Evolutionary conservation across 2,329 filamentous ascomycete genomes (phyloP).

Genomic region (Aspergillus clavatus): DNA sequence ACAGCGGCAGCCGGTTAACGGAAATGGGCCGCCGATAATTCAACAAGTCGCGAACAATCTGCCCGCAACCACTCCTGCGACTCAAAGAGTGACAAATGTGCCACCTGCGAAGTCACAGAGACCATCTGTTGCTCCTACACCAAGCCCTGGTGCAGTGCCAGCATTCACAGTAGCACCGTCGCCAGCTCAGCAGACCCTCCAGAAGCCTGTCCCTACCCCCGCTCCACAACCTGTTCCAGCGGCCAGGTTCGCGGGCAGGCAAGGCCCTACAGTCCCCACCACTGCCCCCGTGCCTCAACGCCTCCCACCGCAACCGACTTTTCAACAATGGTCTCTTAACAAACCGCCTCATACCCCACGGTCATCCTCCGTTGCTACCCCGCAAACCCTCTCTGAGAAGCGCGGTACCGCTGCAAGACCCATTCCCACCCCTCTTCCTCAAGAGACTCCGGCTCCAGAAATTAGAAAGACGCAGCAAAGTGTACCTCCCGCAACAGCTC

Average conservation of each 20-base stretch:
- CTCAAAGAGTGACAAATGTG: slow-evolving; percentile 5
- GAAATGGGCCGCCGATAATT: slow-evolving; percentile 15
- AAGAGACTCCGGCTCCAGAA: slow-evolving; percentile 14
- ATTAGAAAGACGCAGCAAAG: slow-evolving; percentile 13
- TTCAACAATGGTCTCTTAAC: slow-evolving; percentile 37
- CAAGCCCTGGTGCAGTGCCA: slow-evolving; percentile 14
- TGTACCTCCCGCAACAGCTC: slow-evolving; percentile 18
- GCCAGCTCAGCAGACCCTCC: slow-evolving; percentile 21
- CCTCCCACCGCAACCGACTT: slow-evolving; percentile 27
- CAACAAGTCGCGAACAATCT: slow-evolving; percentile 18
- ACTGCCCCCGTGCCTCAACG: slow-evolving; percentile 17
- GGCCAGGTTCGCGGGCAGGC: slow-evolving; percentile 15
- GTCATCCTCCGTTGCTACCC: slow-evolving; percentile 20
- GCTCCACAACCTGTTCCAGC: slow-evolving; percentile 10
- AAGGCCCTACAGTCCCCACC: slow-evolving; percentile 10
- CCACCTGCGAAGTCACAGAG: slow-evolving; percentile 12
- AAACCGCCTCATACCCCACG: slow-evolving; percentile 29
- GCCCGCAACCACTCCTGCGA: slow-evolving; percentile 11
- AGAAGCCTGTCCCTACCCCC: slow-evolving; percentile 13
- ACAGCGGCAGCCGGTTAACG: slow-evolving; percentile 17
- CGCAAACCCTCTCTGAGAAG: slow-evolving; percentile 13
- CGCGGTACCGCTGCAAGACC: slow-evolving; percentile 16
- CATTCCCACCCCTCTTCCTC: slow-evolving; percentile 16
- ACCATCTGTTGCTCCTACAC: slow-evolving; percentile 15
- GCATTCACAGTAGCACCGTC: slow-evolving; percentile 21